Base-by-base conservation (phyloP, 2,329 filamentous ascomycete genomes). In the Ophiostoma sp. region DNA sequence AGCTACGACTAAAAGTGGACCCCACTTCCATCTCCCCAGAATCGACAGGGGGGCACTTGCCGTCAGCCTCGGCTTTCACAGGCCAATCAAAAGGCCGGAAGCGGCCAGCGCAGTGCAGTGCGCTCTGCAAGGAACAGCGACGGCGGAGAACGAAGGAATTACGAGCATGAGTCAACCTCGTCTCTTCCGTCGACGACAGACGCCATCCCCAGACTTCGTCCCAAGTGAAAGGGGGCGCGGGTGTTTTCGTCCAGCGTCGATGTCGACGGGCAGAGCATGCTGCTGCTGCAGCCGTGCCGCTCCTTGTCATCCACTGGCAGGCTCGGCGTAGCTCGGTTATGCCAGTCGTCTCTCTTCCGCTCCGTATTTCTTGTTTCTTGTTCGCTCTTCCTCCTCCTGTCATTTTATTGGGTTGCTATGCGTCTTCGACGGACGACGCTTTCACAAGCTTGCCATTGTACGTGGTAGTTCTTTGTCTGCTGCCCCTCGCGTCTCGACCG, bases 61-160 rank as follows among this genome's bases (percentile, higher is more conserved):
- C 55, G 38, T 14, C 67, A 70, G 65, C 71, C 71, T 72, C 71
- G 71, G 71, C 68, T 69, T 68, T 67, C 66, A 62, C 66, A 68
- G 71, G 66, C 69, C 63, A 69, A 69, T 68, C 60, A 63, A 27
- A 27, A 27, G 27, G 27, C 27, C 27, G 27, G 60, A 63, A 14
- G 60, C 16, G 16, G 16, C 38, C 38, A 18, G 60, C 41, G 58
- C 58, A 62, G 58, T 38, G 58, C n/a, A n/a, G n/a, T n/a, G n/a
- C n/a, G n/a, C n/a, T n/a, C n/a, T n/a, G n/a, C n/a, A n/a, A n/a
- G 36, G 58, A 38, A 38, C 38, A 40, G 58, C 11, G 12, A 6
- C 58, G 41, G 42, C 60, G 68, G 68, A 69, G 62, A 69, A 60
- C 65, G 65, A 69, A 67, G 68, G 49, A 69, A 69, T 69, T 69